phyloP scores from a whole-genome alignment of 768 basidiomycete genomes.

The Phylloporus sp. region DNA sequence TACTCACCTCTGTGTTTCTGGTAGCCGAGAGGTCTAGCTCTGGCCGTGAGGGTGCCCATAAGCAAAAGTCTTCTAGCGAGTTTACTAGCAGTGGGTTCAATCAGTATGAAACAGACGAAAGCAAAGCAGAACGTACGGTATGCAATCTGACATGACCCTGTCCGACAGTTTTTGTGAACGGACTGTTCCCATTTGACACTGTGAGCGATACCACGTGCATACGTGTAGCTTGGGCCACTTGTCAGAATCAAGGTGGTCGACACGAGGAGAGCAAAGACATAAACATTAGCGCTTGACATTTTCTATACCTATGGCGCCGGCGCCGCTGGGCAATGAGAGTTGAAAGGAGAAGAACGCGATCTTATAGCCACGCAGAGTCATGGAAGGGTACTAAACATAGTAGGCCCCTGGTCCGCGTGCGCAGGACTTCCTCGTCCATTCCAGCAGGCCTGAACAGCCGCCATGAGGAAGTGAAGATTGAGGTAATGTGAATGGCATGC shows the following conservation, averaged over 20 bases:
- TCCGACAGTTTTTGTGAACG: conserved; percentile 66
- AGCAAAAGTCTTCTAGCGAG: conserved; percentile 51
- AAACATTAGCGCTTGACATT: conserved; percentile 19
- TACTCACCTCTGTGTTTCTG: conserved; percentile 56
- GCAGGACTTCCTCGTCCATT: conserved; percentile 12
- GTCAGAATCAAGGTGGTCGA: conserved; percentile 19
- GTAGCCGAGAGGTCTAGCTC: conserved; percentile 52
- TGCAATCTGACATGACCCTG: conserved; percentile 60
- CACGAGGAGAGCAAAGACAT: conserved; percentile 17
- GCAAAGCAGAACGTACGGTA: conserved; percentile 40
- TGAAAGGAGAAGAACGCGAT: conserved; percentile 9
- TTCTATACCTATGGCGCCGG: conserved; percentile 12
- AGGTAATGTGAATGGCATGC: conserved; percentile 25
- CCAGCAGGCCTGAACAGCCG: conserved; percentile 5
- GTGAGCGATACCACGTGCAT: conserved; percentile 46
- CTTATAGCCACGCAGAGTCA: conserved; percentile 23
- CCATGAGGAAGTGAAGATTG: conserved; percentile 6
- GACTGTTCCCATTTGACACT: conserved; percentile 55
- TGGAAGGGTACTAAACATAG: conserved; percentile 23
- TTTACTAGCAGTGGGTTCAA: conserved; percentile 41
- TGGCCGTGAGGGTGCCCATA: conserved; percentile 49
- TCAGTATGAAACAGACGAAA: background rate
- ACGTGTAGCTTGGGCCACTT: conserved; percentile 31
- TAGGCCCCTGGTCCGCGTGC: conserved; percentile 16
- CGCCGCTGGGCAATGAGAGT: conserved; percentile 8